A percentile compares a stretch with the other conserved stretches of the same genome.
Conservation (phyloP, 2,329 filamentous ascomycete species). For the Thyridium curvatum region DNA sequence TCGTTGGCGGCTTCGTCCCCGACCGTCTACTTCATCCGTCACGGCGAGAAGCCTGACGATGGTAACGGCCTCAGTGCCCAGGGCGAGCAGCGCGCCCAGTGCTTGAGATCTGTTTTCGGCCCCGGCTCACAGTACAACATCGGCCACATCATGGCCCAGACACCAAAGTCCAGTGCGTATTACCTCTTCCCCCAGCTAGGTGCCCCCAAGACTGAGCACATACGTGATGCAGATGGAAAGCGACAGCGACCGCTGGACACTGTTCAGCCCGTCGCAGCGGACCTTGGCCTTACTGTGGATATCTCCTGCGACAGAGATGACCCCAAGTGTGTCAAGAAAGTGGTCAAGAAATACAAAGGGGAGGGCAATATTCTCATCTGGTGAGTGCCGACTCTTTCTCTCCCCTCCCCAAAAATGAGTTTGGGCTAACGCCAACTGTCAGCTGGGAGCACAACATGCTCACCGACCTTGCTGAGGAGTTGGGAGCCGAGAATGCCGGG, state of each 20-base stretch:
- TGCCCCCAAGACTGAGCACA: no score
- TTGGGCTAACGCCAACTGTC: background rate
- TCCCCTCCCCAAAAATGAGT: no score
- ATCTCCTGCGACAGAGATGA: conserved; percentile 51
- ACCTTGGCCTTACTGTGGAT: conserved; percentile 49
- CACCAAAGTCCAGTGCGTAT: conserved; percentile 36
- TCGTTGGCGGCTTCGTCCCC: conserved; percentile 16
- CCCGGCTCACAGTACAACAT: conserved; percentile 45
- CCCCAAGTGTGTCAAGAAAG: conserved; percentile 43
- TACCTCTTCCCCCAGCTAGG: no score
- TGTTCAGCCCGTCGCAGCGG: conserved; percentile 46
- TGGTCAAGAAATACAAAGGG: conserved; percentile 39
- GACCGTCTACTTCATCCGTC: conserved; percentile 57
- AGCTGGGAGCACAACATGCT: conserved; percentile 54
- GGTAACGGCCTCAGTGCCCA: conserved; percentile 41
- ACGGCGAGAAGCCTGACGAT: conserved; percentile 55
- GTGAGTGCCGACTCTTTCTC: conserved; percentile 15
- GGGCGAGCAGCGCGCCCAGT: conserved; percentile 52
- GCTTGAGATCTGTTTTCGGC: conserved; percentile 51
- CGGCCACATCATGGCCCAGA: conserved; percentile 51
- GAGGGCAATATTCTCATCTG: conserved; percentile 53
- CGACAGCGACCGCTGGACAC: conserved; percentile 49
- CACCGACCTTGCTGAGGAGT: conserved; percentile 40
- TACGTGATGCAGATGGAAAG: conserved; percentile 39
- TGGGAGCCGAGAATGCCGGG: conserved; percentile 44